Evolutionary conservation across 2,329 filamentous ascomycete species (phyloP).

Genomic region (Botrytis cinerea): DNA sequence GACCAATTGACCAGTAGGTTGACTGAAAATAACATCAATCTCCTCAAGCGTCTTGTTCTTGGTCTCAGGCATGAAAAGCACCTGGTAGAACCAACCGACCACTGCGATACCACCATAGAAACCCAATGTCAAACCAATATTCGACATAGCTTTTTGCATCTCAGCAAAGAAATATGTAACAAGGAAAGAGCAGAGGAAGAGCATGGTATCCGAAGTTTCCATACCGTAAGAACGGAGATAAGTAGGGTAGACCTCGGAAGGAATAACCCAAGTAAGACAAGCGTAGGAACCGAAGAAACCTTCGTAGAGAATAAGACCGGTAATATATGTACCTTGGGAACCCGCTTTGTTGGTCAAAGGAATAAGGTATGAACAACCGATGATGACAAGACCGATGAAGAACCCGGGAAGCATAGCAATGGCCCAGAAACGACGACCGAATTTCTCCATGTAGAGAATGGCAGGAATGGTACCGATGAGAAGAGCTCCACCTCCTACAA

Average conservation of each 20-base stretch:
- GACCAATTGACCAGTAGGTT: conserved; percentile 64
- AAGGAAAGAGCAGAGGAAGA: conserved; percentile 72
- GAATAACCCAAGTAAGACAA: conserved; percentile 65
- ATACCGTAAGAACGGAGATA: conserved; percentile 74
- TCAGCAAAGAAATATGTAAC: conserved; percentile 74
- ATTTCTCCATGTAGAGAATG: conserved; percentile 70
- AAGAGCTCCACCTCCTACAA: conserved; percentile 68
- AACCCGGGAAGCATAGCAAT: conserved; percentile 71
- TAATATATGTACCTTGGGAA: conserved; percentile 63
- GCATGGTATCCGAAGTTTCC: conserved; percentile 66
- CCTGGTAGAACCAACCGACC: conserved; percentile 70
- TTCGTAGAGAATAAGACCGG: conserved; percentile 69
- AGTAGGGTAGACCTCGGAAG: conserved; percentile 70
- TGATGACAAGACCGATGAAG: conserved; percentile 67
- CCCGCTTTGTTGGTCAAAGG: conserved; percentile 49
- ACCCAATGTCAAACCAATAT: conserved; percentile 65
- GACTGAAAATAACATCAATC: conserved; percentile 67
- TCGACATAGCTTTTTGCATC: conserved; percentile 69
- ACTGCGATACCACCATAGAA: conserved; percentile 76
- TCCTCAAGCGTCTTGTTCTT: conserved; percentile 68
- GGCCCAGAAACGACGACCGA: conserved; percentile 74
- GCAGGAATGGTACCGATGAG: conserved; percentile 69
- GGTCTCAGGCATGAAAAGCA: conserved; percentile 75
- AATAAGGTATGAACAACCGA: conserved; percentile 65
- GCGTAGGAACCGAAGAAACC: conserved; percentile 68